Conservation (phyloP, 2,329 filamentous ascomycete species). For the Pseudogymnoascus sp. region DNA sequence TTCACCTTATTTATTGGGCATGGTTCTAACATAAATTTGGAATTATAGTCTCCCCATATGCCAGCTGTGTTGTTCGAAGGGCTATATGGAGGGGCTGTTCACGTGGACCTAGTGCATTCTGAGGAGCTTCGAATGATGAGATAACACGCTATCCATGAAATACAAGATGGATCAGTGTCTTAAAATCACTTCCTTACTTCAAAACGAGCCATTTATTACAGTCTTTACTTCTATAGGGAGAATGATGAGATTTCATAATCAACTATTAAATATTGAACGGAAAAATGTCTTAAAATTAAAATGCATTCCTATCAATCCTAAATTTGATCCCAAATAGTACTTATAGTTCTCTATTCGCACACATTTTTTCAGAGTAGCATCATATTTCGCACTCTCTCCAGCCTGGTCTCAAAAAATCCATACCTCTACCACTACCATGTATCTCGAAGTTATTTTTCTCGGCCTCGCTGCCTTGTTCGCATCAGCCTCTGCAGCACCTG, state of each 20-base stretch:
- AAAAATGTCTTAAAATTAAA: not conserved
- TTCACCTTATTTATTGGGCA: not conserved
- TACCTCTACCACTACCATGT: not conserved
- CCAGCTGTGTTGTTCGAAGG: not conserved
- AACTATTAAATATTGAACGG: not conserved
- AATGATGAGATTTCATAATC: not conserved
- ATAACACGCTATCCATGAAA: not conserved
- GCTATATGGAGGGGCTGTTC: not conserved
- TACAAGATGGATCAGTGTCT: not conserved
- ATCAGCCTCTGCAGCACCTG: not conserved
- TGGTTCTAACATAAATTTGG: not conserved
- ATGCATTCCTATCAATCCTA: not conserved
- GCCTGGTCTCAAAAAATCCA: not conserved
- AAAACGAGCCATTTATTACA: not conserved
- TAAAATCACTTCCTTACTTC: not conserved
- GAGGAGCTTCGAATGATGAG: not conserved
- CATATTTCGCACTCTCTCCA: not conserved
- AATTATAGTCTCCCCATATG: not conserved
- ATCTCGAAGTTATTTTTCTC: slow-evolving; percentile 24
- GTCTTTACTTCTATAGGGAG: not conserved
- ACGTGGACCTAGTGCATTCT: not conserved
- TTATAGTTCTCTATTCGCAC: not conserved
- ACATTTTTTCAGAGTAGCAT: not conserved
- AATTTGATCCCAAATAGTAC: not conserved
- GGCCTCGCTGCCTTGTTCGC: not conserved